A percentile compares a stretch with the other conserved stretches of the same genome.
Conservation (phyloP, 1,284 basidiomycete species). For the Chiua sp. region DNA sequence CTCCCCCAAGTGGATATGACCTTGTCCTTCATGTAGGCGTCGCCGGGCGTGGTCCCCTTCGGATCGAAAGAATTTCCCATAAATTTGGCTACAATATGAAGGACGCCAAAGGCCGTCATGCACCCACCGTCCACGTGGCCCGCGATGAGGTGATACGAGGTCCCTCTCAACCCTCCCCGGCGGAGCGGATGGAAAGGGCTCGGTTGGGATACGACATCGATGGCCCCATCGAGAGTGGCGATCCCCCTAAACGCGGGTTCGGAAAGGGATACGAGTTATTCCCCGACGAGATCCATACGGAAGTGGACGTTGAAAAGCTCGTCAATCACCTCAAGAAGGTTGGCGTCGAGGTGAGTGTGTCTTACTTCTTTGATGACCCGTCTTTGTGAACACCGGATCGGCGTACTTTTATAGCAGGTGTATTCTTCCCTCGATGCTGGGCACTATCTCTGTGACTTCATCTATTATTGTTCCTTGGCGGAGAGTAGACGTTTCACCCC, state of each 20-base stretch:
- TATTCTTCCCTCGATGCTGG: constrained; percentile 78
- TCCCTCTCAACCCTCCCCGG: constrained; percentile 37
- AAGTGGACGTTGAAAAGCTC: constrained; percentile 52
- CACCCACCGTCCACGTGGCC: constrained; percentile 52
- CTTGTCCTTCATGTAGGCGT: constrained; percentile 77
- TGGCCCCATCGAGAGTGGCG: constrained; percentile 30
- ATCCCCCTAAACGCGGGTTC: constrained; percentile 52
- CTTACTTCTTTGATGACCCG: background rate
- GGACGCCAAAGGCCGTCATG: constrained; percentile 63
- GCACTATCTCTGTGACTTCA: constrained; percentile 78
- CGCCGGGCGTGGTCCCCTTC: constrained; percentile 65
- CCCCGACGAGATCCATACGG: constrained; percentile 51
- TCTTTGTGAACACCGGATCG: constrained; percentile 10
- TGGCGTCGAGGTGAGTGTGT: constrained; percentile 59
- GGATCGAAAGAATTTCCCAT: constrained; percentile 71
- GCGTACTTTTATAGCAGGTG: constrained; percentile 51
- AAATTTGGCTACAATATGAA: constrained; percentile 75
- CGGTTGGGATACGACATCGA: constrained; percentile 36
- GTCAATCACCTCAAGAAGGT: constrained; percentile 62
- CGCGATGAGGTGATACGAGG: constrained; percentile 30
- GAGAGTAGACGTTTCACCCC: constrained; percentile 61
- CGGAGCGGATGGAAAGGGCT: constrained; percentile 41
- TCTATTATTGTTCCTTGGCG: constrained; percentile 80
- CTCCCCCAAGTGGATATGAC: constrained; percentile 68
- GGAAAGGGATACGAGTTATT: constrained; percentile 55